Conservation (phyloP, 1,284 basidiomycete species). For the Ceratobasidium sp. region DNA sequence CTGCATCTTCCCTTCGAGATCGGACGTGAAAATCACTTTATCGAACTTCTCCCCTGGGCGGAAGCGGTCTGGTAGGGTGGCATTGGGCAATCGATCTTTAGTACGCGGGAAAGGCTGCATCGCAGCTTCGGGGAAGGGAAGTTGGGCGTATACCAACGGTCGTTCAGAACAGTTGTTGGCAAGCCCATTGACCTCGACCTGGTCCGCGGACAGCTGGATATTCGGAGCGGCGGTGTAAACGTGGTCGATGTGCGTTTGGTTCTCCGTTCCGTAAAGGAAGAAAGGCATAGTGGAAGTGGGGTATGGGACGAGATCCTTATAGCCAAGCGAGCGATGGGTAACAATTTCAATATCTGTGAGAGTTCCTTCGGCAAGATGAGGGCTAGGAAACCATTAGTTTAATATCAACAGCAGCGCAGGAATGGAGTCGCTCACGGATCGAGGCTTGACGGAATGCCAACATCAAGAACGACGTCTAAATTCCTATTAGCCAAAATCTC, state of each 20-base stretch:
- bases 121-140: too few relatives aligned
- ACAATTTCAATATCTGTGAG: conserved; percentile 57
- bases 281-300: conserved; percentile 61
- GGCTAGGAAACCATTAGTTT: too few relatives aligned
- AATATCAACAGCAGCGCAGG: neutral
- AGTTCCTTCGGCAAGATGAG: conserved; percentile 30
- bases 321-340: conserved; percentile 53
- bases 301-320: conserved; percentile 52
- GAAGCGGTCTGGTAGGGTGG: too few relatives aligned
- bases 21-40: too few relatives aligned
- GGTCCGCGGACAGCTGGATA: conserved; percentile 40
- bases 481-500: conserved; percentile 49
- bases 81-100: too few relatives aligned
- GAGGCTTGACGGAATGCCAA: conserved; percentile 42
- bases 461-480: conserved; percentile 51
- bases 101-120: too few relatives aligned
- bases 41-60: too few relatives aligned
- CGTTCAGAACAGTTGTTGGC: too few relatives aligned
- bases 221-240: conserved; percentile 60
- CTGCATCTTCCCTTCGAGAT: too few relatives aligned
- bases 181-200: conserved; percentile 10
- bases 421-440: neutral
- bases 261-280: conserved; percentile 60
- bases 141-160: too few relatives aligned
- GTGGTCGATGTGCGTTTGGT: conserved; percentile 60